Percentiles rank a stretch among this genome's conserved stretches.
Evolutionary conservation across 108 stramenopile species (phyloP).

Genomic region (Skeletonema grethae): DNA sequence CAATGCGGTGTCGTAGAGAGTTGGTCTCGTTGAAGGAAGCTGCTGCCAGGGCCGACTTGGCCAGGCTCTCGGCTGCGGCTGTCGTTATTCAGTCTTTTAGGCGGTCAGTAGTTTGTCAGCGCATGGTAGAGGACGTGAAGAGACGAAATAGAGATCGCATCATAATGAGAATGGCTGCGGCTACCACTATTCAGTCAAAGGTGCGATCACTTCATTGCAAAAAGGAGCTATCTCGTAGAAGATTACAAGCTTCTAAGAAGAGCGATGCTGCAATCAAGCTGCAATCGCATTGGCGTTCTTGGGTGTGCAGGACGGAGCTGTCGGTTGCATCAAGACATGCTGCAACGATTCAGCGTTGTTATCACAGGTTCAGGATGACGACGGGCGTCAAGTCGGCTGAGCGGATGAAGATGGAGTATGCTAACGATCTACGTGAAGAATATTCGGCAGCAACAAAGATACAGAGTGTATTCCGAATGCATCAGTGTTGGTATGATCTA

Average conservation of each 20-base stretch:
- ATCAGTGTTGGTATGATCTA: neutral
- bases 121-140: neutral
- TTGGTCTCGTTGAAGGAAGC: neutral
- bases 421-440: neutral
- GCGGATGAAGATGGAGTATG: neutral
- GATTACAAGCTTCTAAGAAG: neutral
- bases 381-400: too few relatives aligned
- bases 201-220: neutral
- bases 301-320: neutral
- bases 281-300: conserved; percentile 14
- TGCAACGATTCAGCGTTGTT: neutral
- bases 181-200: neutral
- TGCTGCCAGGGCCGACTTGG: neutral
- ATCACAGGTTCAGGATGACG: neutral
- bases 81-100: neutral
- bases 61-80: too few relatives aligned
- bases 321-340: neutral
- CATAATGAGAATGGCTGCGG: neutral
- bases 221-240: neutral
- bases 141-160: neutral
- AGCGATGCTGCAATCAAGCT: conserved; percentile 2
- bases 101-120: too few relatives aligned
- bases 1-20: neutral
- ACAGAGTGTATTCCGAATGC: neutral
- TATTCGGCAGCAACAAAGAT: conserved; percentile 18